These are phyloP conservation scores for Fusarium dimerum DNA, from an alignment of 2,329 filamentous ascomycete genomes.

Conservation along the genomic window DNA sequence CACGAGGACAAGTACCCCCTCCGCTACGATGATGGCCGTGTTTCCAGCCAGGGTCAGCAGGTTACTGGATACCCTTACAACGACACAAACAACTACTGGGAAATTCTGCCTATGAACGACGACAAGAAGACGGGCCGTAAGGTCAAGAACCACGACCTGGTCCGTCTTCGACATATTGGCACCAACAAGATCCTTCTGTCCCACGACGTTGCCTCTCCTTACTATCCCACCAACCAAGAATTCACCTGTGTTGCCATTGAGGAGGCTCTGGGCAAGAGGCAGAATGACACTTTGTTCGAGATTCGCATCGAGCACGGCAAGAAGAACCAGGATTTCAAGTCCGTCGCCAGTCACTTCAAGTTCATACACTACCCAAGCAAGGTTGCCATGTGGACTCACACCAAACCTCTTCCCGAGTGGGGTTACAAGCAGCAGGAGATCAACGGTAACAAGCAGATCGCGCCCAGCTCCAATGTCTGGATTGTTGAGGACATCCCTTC, in stretches of 20 bases:
- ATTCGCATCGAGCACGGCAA: conserved; percentile 88
- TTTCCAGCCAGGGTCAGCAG: conserved; percentile 97
- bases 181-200: conserved; percentile 87
- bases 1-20: conserved; percentile 87
- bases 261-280: conserved; percentile 71
- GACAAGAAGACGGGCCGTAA: conserved; percentile 59
- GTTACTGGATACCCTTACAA: conserved; percentile 98
- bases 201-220: conserved; percentile 96
- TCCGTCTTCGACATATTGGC: conserved; percentile 82
- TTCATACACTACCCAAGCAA: conserved; percentile 92
- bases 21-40: conserved; percentile 93
- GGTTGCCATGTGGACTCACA: conserved; percentile 99
- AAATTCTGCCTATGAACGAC: conserved; percentile 74
- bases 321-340: conserved; percentile 79
- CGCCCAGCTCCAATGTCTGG: conserved; percentile 91
- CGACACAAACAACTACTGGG: conserved; percentile 98
- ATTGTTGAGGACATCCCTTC: conserved; percentile 89
- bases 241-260: conserved; percentile 81
- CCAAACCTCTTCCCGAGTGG: conserved; percentile 94
- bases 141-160: conserved; percentile 81
- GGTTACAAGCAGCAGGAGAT: conserved; percentile 97
- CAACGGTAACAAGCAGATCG: conserved; percentile 96
- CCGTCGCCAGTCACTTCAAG: conserved; percentile 91
- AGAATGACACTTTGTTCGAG: conserved; percentile 91
- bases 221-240: conserved; percentile 96